Base-by-base conservation (phyloP, 306 rosid species). In the Phaseolus lunatus region DNA sequence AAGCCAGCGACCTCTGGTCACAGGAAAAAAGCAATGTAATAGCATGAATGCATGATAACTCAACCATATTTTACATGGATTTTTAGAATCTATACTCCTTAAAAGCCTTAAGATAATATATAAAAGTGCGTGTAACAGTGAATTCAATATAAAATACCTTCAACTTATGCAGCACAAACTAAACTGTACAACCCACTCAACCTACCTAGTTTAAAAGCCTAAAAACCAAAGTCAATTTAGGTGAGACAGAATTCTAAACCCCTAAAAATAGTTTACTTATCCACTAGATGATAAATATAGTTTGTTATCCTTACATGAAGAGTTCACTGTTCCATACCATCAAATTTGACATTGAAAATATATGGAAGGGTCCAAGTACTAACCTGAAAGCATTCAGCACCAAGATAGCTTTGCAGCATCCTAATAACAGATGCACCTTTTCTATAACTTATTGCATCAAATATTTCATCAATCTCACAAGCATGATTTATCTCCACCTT, bases 401-500 rank as follows among this genome's bases (percentile, higher is more conserved):
- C 98, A 18, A 94, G 98, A 83, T 92, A 94, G 85, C 96, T 94
- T 70, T 94, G 97, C 71, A 94, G 87, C 98, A 94, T 94, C 87
- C 96, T 86, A 74, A 94, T 94, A 41, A 94, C 90, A 75, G 96
- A 86, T 78, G 98, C 98, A 66, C 98, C 98, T 86, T 94, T 94
- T 61, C 86, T 82, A 15, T 94, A 92, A 80, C 96, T 94, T 83
- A 94, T 90, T 23, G 97, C 90, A 80, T 94, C 98, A 88, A 92
- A 94, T 85, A 94, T 90, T 84, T 94, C 96, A 85, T 92, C 94
- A 41, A 92, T 88, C 89, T 94, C 98, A 22, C 75, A 47, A 53
- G 97, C 98, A 86, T 88, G 97, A 83, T 94, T 94, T 72, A 94
- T 63, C 78, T 94, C 98, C 67, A 94, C 97, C 98, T 94, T 89